These are phyloP conservation scores for Parathielavia hyrcaniae DNA, from an alignment of 495 filamentous ascomycete genomes.

Conservation along the genomic window DNA sequence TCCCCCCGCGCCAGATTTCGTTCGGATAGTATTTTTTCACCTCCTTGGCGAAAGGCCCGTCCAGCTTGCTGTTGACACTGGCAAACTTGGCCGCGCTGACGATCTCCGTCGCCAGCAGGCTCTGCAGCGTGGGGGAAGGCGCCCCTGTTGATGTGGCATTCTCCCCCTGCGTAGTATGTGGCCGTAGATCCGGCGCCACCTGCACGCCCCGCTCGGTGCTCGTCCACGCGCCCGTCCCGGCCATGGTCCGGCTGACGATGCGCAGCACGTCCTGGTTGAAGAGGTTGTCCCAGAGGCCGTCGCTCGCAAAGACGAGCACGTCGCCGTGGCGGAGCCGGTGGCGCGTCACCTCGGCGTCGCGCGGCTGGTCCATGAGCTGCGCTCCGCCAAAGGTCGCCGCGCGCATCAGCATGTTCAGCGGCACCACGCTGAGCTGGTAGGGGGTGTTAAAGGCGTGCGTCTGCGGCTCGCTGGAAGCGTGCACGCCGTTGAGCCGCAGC, in stretches of 20 bases:
- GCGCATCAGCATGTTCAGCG: slow-evolving; percentile 67
- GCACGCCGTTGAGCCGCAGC: slow-evolving; percentile 73
- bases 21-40: slow-evolving; percentile 77
- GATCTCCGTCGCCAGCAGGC: slow-evolving; percentile 68
- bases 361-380: slow-evolving; percentile 71
- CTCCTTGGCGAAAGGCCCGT: slow-evolving; percentile 92
- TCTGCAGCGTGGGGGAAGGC: slow-evolving; percentile 55
- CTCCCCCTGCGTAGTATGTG: slow-evolving; percentile 45
- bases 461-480: slow-evolving; percentile 74
- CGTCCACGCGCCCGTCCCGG: slow-evolving; percentile 64
- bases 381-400: slow-evolving; percentile 74
- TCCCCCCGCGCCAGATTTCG: slow-evolving; percentile 80
- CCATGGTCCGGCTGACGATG: slow-evolving; percentile 71
- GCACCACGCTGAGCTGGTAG: slow-evolving; percentile 86
- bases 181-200: slow-evolving; percentile 49
- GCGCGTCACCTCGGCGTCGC: slow-evolving; percentile 72
- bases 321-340: slow-evolving; percentile 80
- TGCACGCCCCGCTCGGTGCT: slow-evolving; percentile 52
- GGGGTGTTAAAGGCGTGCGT: slow-evolving; percentile 98
- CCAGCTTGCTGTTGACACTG: slow-evolving; percentile 65
- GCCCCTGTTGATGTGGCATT: slow-evolving; percentile 12
- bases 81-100: slow-evolving; percentile 75
- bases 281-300: slow-evolving; percentile 97
- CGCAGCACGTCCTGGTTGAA: slow-evolving; percentile 79
- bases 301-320: slow-evolving; percentile 82